Conservation (phyloP, 495 filamentous ascomycete genomes). For the Trichoderma orchidacearum region DNA sequence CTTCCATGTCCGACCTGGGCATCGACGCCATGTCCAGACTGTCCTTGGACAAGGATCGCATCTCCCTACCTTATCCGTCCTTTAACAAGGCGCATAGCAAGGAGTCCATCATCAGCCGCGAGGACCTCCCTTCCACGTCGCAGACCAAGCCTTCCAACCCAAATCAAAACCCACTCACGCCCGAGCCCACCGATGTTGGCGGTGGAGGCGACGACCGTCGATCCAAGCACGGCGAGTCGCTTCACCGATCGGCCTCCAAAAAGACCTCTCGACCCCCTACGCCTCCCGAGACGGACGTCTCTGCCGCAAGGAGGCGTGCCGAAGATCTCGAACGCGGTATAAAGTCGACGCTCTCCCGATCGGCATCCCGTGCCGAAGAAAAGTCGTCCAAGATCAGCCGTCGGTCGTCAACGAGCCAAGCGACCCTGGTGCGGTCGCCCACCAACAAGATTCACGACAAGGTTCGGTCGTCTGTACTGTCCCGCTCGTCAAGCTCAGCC, state of each 20-base stretch:
- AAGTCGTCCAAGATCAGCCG: conserved; percentile 29
- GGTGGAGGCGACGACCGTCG: conserved; percentile 6
- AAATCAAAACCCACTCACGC: conserved; percentile 68
- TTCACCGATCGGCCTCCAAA: conserved; percentile 8
- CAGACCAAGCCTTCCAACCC: conserved; percentile 21
- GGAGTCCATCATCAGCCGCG: conserved; percentile 53
- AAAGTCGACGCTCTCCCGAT: conserved; percentile 16
- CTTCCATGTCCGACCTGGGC: conserved; percentile 29
- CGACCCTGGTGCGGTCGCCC: conserved; percentile 20
- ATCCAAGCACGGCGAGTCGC: conserved; percentile 23
- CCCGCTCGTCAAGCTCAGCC: conserved; percentile 5
- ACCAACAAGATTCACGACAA: conserved; percentile 8
- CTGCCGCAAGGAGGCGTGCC: conserved; percentile 27
- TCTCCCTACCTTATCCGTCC: conserved; percentile 65
- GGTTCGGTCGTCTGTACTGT: not conserved
- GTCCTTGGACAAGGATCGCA: conserved; percentile 23
- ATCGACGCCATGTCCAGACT: conserved; percentile 30
- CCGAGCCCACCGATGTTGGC: conserved; percentile 60
- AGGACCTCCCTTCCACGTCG: conserved; percentile 26
- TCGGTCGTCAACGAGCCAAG: conserved; percentile 34
- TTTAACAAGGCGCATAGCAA: conserved; percentile 89
- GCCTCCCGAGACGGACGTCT: conserved; percentile 42
- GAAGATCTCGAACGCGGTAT: conserved; percentile 6
- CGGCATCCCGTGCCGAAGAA: conserved; percentile 24
- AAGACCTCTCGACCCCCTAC: conserved; percentile 35